Percentiles rank a stretch among this genome's conserved stretches.
These are phyloP conservation scores for Erodium texanum DNA, from an alignment of 441 rosid genomes.

Conservation along the genomic window DNA sequence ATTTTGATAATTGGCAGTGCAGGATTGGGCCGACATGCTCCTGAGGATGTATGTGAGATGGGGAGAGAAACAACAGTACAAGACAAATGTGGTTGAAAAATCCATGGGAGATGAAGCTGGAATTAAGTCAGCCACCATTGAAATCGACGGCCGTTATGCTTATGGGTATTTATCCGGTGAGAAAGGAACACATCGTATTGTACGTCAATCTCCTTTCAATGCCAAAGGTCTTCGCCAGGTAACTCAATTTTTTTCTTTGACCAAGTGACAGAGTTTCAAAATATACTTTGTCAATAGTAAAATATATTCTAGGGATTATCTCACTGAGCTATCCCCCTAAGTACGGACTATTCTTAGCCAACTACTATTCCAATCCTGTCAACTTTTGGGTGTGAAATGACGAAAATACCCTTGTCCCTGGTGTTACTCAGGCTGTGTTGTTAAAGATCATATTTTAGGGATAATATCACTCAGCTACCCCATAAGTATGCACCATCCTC, in stretches of 20 bases:
- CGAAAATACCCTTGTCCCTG: no score
- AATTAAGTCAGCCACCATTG: slow-evolving; percentile 80
- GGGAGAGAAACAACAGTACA: slow-evolving; percentile 89
- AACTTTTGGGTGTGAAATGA: no score
- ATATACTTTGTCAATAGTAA: no score
- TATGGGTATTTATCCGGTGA: slow-evolving; percentile 89
- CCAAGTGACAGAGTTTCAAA: no score
- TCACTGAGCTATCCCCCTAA: no score
- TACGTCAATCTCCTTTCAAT: slow-evolving; percentile 92
- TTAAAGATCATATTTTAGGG: no score
- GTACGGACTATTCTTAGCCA: no score
- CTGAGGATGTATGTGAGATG: slow-evolving; percentile 93
- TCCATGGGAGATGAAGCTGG: slow-evolving; percentile 96
- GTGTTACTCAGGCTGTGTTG: no score
- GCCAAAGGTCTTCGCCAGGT: slow-evolving; percentile 99
- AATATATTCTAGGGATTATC: no score
- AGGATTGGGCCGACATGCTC: slow-evolving; percentile 99
- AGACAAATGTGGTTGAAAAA: slow-evolving; percentile 78
- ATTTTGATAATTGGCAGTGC: slow-evolving; percentile 52
- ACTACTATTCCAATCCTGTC: no score
- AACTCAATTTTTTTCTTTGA: slow-evolving; percentile 2
- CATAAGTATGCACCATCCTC: no score
- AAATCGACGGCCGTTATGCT: slow-evolving; percentile 81
- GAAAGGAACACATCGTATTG: slow-evolving; percentile 91
- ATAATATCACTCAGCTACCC: no score